Base-by-base conservation (phyloP, 805 yeast species). In the Candida caryicola region DNA sequence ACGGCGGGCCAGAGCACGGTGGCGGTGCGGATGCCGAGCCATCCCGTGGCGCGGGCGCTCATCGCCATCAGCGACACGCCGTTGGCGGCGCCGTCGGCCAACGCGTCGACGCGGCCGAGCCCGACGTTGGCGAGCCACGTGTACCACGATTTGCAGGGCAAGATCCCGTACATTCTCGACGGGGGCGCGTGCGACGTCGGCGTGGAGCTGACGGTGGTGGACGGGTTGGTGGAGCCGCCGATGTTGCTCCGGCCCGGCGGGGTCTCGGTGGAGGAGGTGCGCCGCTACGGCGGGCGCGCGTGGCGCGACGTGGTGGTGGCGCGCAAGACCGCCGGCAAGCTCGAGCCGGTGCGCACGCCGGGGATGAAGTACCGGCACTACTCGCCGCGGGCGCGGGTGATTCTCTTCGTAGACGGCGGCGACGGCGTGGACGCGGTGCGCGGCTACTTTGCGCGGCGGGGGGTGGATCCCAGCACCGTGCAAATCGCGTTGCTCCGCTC, bases 361-460 rank as follows among this genome's bases (percentile, higher is more conserved):
- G 99, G 99, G 0, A 93, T 93, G 99, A 93, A 93, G 56, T 93
- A 93, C 58, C 81, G 85, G 49, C 99, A 93, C 59, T 93, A 93
- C 59, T 85, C 96, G 0, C 99, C 99, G 3, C 74, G 74, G 2
- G 96, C 97, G 0, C 79, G 75, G 41, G 98, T 93, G 3, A 66
- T 84, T 0, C 60, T 90, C 4, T 78, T 88, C 45, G 60, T 69
- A 17, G 72, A 77, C 17, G 67, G 77, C 33, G 69, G 67, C 0
- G 68, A 75, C 39, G 76, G 81, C 0, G 47, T 41, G 2, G 34
- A 42, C 1, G 71, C 65, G 1, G 49, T 77, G 4, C 32, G 53
- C 12, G 39, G 48, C 3, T 66, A 57, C 36, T 35, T 66, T 12
- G 19, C 35, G 1, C 43, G 46, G 3, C 39, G 47, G 14, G 39